Percentiles rank a stretch among this genome's conserved stretches.
Conservation (phyloP, 164 flowering plant species). For the Vitis rupestris region DNA sequence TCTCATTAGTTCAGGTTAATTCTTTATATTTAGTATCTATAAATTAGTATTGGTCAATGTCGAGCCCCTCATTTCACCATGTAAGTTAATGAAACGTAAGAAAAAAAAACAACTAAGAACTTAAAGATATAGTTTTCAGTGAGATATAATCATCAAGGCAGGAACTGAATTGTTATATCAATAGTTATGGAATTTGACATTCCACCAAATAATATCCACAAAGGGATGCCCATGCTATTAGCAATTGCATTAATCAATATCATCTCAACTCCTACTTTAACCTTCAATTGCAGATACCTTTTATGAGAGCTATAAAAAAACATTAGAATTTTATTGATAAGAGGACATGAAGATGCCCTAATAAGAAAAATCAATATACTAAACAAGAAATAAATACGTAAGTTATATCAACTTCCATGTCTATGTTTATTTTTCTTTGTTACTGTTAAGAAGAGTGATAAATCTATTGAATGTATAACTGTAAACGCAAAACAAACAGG, state of each 20-base stretch:
- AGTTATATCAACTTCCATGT: too few species aligned
- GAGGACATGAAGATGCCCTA: neutral
- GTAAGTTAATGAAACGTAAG: neutral
- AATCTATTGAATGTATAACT: too few species aligned
- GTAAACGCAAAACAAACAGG: too few species aligned
- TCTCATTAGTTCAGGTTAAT: too few species aligned
- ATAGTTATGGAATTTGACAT: conserved; percentile 70
- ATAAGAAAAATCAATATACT: conserved; percentile 2
- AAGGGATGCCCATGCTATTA: conserved; percentile 63
- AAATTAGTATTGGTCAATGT: neutral
- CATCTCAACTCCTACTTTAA: conserved; percentile 95
- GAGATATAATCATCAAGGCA: neutral
- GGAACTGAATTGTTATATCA: conserved; percentile 71
- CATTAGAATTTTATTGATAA: neutral
- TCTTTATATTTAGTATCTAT: neutral
- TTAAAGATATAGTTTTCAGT: neutral
- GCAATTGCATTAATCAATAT: conserved; percentile 91
- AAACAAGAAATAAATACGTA: too few species aligned
- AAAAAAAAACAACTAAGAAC: neutral
- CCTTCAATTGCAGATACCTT: conserved; percentile 47
- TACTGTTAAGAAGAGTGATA: too few species aligned
- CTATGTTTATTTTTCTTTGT: too few species aligned
- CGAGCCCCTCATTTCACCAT: neutral
- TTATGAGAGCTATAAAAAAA: conserved; percentile 10
- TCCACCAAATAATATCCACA: conserved; percentile 92